Evolutionary conservation across 768 basidiomycete species (phyloP).

Genomic region (Terana coerulea): DNA sequence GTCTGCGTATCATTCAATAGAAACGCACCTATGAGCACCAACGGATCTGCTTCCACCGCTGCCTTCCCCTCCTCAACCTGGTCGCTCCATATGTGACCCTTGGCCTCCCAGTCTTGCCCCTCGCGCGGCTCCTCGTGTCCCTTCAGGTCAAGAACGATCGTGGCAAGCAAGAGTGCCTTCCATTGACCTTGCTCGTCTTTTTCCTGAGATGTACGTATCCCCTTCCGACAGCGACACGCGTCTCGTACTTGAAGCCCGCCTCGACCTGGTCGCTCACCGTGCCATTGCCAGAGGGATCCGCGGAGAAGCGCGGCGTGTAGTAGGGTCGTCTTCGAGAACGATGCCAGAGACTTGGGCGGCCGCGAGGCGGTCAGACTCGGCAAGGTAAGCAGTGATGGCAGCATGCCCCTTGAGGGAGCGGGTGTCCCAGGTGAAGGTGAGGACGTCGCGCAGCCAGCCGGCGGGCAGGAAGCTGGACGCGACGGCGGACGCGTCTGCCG

Average conservation of each 20-base stretch:
- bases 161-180: conserved; percentile 35
- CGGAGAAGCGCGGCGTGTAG: conserved; percentile 14
- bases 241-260: conserved; percentile 36
- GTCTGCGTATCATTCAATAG: neutral
- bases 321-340: conserved; percentile 23
- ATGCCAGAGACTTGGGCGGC: conserved; percentile 24
- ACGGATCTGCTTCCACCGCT: neutral
- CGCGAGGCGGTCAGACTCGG: conserved; percentile 16
- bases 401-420: conserved; percentile 33
- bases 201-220: conserved; percentile 34
- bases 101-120: neutral
- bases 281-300: conserved; percentile 11
- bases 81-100: neutral
- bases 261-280: conserved; percentile 28
- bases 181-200: conserved; percentile 21
- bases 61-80: neutral
- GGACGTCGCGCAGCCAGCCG: conserved; percentile 40
- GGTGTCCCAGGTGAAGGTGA: conserved; percentile 42
- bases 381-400: conserved; percentile 32
- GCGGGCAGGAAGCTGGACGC: conserved; percentile 27
- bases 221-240: conserved; percentile 27
- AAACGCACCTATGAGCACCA: neutral
- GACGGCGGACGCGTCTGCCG: conserved; percentile 19
- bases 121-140: conserved; percentile 33
- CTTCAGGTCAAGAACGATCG: conserved; percentile 29